Evolutionary conservation across 2,329 filamentous ascomycete species (phyloP), one percentile per base, ranked within the genome.

Genomic region (Hypoxylon sp.): DNA sequence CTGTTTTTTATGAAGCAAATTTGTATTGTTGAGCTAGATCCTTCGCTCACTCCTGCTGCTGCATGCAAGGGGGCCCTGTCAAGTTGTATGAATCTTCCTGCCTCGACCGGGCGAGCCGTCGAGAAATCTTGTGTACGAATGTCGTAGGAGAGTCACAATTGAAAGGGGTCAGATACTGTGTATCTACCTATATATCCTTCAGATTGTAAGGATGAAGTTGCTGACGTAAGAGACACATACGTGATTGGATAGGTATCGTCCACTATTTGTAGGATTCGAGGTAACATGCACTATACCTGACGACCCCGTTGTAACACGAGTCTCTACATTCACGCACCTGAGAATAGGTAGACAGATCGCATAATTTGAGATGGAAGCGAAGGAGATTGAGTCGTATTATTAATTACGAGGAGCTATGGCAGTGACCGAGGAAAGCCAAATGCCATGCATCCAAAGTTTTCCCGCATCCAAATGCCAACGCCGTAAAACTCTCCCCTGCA

Each of bases 361-460:
- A 9, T 8, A 14, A 14, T 14, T 29, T n/a, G 3, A 24, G 10
- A 17, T 24, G n/a, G 57, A 64, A 71, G 54, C 61, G 68, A 72
- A 61, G 31, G 62, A 57, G 54, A 57, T 66, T 72, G 46, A 71
- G 54, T 67, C 46, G 59, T 74, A 76, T 76, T 76, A 76, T 74
- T 75, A 74, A 62, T 60, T 68, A 66, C 55, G 50, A 42, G 42
- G 52, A 52, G 44, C 37, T 60, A 54, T 68, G 54, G 65, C 54
- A 29, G 14, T 42, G 61, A 62, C 67, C 47, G 55, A 68, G 57
- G 64, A 57, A 22, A 61, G 54, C 46, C 64, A 39, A 42, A 2
- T 50, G 47, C 63, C 44, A 53, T 26, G 56, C 70, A 62, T 70
- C 66, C 70, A 63, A 54, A 63, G 61, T 68, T 66, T 67, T 63